Evolutionary conservation across 2,329 filamentous ascomycete species (phyloP), one percentile per base, ranked within the genome.

Genomic region (Nigrograna mackinnonii): DNA sequence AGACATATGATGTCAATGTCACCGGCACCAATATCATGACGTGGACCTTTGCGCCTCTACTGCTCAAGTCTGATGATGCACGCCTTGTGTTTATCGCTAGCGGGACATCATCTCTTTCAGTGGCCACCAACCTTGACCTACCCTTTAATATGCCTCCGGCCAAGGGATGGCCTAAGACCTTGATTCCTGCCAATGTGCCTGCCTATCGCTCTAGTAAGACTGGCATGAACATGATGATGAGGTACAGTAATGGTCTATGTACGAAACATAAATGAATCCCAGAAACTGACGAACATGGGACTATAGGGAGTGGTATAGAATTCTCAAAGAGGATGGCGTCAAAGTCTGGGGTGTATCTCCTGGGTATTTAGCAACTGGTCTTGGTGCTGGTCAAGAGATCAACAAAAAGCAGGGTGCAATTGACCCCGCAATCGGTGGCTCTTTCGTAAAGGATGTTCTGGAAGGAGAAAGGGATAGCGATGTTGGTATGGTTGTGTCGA

Each of bases 261-360:
- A n/a, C n/a, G n/a, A n/a, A n/a, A n/a, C n/a, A n/a, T n/a, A n/a
- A n/a, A n/a, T n/a, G n/a, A n/a, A n/a, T n/a, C n/a, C n/a, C n/a
- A n/a, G n/a, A n/a, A n/a, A n/a, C n/a, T n/a, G n/a, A n/a, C n/a
- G n/a, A n/a, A n/a, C n/a, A n/a, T 28, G 24, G n/a, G n/a, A 28
- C n/a, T 28, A 28, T 28, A 28, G 24, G 35, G 68, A 75, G 12
- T 82, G 77, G 75, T 46, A 60, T 22, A 61, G 65, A 21, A 50
- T 62, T 57, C 50, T 77, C 22, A 64, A 75, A 13, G 78, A 72
- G 66, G 57, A 70, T 39, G 64, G 69, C 2, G 64, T 67, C 20
- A 80, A 79, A 49, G 72, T 78, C 0, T 79, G 71, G 48, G 60
- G 52, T 1, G 66, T 77, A 3, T 68, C 65, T 44, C 75, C 75